Evolutionary conservation across 1,284 basidiomycete genomes (phyloP), one percentile per base, ranked within the genome.

Genomic region (Polyporus tsugae): DNA sequence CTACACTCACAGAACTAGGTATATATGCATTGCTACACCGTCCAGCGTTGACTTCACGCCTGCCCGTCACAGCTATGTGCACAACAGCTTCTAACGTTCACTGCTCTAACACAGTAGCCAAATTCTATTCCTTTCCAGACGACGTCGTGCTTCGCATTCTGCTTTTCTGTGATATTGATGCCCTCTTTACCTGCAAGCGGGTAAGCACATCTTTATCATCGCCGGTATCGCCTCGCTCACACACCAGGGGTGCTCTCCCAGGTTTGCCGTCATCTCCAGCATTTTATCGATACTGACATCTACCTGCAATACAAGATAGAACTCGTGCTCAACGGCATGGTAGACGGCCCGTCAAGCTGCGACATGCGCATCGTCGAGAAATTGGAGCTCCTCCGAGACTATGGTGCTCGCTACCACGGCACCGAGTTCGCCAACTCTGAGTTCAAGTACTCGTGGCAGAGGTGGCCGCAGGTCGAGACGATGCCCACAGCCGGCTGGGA

Each of bases 291-390:
- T n/a, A 74, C 78, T 10, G 80, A 82, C n/a, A 75, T 80, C 2
- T 72, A 68, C 17, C 77, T 87, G 29, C 86, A 85, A 72, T 89
- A 89, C 69, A 80, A 74, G 29, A 82, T 90, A 62, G 85, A 89
- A 65, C 84, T 91, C 17, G 81, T 80, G 5, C 77, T 81, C 13
- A 76, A 82, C 17, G 85, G 86, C 11, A 81, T 85, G 78, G 80
- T 80, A 65, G 80, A 87, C 70, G 84, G 84, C 1, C 75, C 3
- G 72, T 75, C 58, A 55, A 46, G 41, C 44, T 79, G 36, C 73
- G 64, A 49, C 22, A 39, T 60, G 38, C 25, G 2, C 22, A 70
- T 77, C 2, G 72, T 78, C 3, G 81, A 82, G 58, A 82, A 84
- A 46, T 77, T 88, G 10, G 61, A 78, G 15, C 67, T 76, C 44